Conservation (phyloP, 768 basidiomycete genomes). For the Rhizopogon salebrosus region DNA sequence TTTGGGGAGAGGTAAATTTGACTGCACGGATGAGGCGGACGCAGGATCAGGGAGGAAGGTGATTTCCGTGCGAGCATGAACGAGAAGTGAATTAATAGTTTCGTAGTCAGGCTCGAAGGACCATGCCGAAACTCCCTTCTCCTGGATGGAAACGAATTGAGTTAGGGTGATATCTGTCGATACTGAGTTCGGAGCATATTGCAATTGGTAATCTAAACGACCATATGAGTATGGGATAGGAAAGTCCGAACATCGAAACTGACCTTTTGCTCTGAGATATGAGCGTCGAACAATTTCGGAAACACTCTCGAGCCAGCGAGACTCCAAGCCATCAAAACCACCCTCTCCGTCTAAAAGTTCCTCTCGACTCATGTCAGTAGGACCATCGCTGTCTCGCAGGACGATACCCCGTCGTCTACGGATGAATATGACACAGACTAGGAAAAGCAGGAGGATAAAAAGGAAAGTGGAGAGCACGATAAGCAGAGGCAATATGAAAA, state of each 20-base stretch:
- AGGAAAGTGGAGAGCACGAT: constrained; percentile 92
- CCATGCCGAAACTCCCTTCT: constrained; percentile 99
- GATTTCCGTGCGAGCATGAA: constrained; percentile 94
- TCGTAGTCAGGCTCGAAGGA: constrained; percentile 99
- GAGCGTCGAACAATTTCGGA: constrained; percentile 58
- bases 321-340: constrained; percentile 87
- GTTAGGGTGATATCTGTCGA: constrained; percentile 98
- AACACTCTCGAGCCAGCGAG: constrained; percentile 87
- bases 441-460: constrained; percentile 87
- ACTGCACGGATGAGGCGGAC: constrained; percentile 91
- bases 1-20: constrained; percentile 94
- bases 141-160: constrained; percentile 97
- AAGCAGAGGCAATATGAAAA: constrained; percentile 88
- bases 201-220: constrained; percentile 68
- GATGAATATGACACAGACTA: constrained; percentile 83
- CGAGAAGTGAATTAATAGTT: constrained; percentile 85
- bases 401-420: constrained; percentile 72
- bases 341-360: constrained; percentile 90
- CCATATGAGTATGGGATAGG: constrained; percentile 3
- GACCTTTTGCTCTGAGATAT: constrained; percentile 88
- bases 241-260: constrained; percentile 15
- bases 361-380: constrained; percentile 88
- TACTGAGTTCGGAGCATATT: constrained; percentile 93
- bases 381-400: constrained; percentile 84
- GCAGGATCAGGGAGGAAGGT: constrained; percentile 97